Base-by-base conservation (phyloP, 345 rosid genomes). In the Brassica incana region DNA sequence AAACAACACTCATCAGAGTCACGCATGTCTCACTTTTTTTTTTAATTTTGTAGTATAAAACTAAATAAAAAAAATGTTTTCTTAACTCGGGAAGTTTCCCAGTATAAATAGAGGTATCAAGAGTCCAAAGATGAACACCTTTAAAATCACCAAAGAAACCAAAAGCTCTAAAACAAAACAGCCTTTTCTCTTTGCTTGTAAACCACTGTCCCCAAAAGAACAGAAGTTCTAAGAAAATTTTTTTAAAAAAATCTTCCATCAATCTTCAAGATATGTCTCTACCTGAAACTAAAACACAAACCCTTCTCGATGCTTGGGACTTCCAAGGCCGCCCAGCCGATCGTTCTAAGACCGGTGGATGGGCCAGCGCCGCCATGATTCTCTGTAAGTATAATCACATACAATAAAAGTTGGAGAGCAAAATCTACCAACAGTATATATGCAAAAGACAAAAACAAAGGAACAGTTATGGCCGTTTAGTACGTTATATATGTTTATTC, bases 301-400 rank as follows among this genome's bases (percentile, higher is more conserved):
- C 83, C 56, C 84, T 92, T 78, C 71, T 84, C 2, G 99, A 95
- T 83, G 98, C 96, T 58, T 92, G 98, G 97, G 97, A 95, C 86
- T 91, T 84, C 84, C 89, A 88, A 77, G 98, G 99, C 84, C 89
- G 88, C 16, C 90, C 93, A 0, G 92, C 96, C 62, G 88, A 85
- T 27, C 85, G 87, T 29, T 82, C 88, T 60, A 86, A 67, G 32
- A 84, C 97, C 67, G 98, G 99, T 12, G 97, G 99, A 73, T 95
- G 99, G 99, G 74, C 84, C 40, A 86, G 97, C 65, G 90, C 99
- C 45, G 96, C 97, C 83, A 92, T 89, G 98, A 92, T 95, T 74
- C 81, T 95, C 80, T 94, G 99, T 95, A 54, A 73, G 70, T 68
- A 27, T 50, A 29, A 9, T 60, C 73, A 71, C 54, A 16, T 36